Base-by-base conservation (phyloP, 164 flowering plant species). In the Nelumbo lutea region DNA sequence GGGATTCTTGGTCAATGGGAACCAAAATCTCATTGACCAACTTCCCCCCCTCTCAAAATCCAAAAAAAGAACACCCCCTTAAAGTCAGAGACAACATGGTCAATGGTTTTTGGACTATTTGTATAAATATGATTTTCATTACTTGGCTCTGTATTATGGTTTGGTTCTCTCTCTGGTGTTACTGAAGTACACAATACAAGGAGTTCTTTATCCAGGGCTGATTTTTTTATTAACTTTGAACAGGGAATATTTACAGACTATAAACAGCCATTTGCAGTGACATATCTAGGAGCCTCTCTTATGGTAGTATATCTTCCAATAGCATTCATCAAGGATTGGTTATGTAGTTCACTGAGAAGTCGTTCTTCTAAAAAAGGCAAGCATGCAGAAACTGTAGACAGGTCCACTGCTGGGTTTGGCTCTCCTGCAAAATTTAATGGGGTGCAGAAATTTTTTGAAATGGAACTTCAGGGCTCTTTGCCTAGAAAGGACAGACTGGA, bases 211-310 rank as follows among this genome's bases (percentile, higher is more conserved):
- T 38, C 2, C 40, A 60, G 3, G 11, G 27, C 8, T 55, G 66
- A 57, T 0, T 8, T 56, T 56, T 50, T 52, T 9, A 63, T 42
- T 63, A 5, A 45, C n/a, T 39, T 53, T 61, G 61, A 53, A 59
- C 94, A 93, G 97, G 94, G 68, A 57, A 91, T 91, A 59, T 94
- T 83, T 78, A 68, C 80, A 15, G 90, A 84, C 76, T 94, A 94
- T 72, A 90, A 87, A 78, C 97, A 94, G 74, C 98, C 98, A 62
- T 94, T 94, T 83, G 98, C 96, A 3, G 85, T 94, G 61, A 94
- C 98, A 55, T 94, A 90, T 81, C 86, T 94, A 70, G 98, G 98
- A 76, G 97, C 98, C 72, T 94, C 98, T 66, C 89, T 94, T 62
- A 80, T 94, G 96, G 92, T 90, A 64, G 83, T 91, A 78, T 94